Evolutionary conservation across 306 rosid genomes (phyloP).

Genomic region (Adenanthera pavonina): DNA sequence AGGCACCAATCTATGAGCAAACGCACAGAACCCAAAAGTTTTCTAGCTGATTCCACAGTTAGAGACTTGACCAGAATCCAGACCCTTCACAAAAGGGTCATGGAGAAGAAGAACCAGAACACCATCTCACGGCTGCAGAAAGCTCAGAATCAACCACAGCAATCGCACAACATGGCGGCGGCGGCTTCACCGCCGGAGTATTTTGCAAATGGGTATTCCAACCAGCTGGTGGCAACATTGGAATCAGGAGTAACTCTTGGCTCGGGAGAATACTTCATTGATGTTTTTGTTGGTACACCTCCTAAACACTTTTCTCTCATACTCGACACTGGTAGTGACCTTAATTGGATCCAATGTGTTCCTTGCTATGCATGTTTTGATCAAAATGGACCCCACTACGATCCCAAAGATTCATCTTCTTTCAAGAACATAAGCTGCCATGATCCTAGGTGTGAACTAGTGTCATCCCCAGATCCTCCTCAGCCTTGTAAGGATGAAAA

Average conservation of each 20-base stretch:
- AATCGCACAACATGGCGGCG: constrained; percentile 15
- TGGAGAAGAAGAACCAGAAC: constrained; percentile 77
- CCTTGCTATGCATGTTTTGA: constrained; percentile 90
- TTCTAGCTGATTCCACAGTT: constrained; percentile 49
- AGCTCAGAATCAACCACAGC: not conserved
- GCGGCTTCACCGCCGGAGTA: constrained; percentile 57
- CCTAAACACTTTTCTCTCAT: constrained; percentile 79
- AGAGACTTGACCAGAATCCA: constrained; percentile 69
- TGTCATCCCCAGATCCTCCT: constrained; percentile 79
- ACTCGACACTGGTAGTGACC: constrained; percentile 91
- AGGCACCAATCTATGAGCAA: constrained; percentile 43
- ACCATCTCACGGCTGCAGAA: constrained; percentile 58
- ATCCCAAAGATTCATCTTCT: constrained; percentile 68
- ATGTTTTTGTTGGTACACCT: constrained; percentile 83
- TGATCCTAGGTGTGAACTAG: constrained; percentile 63
- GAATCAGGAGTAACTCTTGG: constrained; percentile 82
- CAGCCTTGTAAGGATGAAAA: constrained; percentile 57
- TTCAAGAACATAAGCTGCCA: constrained; percentile 65
- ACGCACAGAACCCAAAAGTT: constrained; percentile 45
- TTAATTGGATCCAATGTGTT: constrained; percentile 87
- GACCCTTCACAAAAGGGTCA: constrained; percentile 65
- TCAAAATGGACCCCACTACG: constrained; percentile 73
- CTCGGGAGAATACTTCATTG: constrained; percentile 92
- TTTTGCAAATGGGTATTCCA: constrained; percentile 37
- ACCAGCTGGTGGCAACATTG: constrained; percentile 76